phyloP scores from a whole-genome alignment of 768 basidiomycete species.

The Podaxis mareebaensis region DNA sequence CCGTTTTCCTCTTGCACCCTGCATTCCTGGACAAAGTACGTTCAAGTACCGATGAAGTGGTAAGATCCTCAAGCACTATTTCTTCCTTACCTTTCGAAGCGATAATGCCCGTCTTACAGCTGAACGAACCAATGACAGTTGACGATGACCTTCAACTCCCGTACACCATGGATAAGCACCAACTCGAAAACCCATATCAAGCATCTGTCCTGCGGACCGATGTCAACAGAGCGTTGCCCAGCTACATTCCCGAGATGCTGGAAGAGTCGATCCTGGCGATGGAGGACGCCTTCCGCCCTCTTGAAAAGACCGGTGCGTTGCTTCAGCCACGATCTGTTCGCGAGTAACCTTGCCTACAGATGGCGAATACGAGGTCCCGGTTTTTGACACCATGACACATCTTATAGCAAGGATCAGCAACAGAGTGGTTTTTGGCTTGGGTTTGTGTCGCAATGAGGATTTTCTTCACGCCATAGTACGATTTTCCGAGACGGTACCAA shows the following conservation, averaged over 20 bases:
- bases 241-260: constrained; percentile 36
- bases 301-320: constrained; percentile 18
- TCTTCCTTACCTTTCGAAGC: neutral
- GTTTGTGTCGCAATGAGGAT: constrained; percentile 34
- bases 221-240: constrained; percentile 35
- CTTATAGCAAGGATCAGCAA: constrained; percentile 38
- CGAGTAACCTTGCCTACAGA: constrained; percentile 21
- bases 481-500: constrained; percentile 34
- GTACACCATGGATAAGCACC: constrained; percentile 38
- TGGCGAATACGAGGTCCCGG: constrained; percentile 22
- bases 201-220: constrained; percentile 35
- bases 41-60: constrained; percentile 33
- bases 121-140: constrained; percentile 35
- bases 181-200: constrained; percentile 36
- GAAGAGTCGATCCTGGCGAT: constrained; percentile 36
- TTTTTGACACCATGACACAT: constrained; percentile 39
- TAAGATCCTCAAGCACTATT: constrained; percentile 19
- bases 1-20: constrained; percentile 34
- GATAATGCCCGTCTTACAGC: constrained; percentile 22
- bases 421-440: constrained; percentile 37
- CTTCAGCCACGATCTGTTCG: neutral
- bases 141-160: constrained; percentile 37
- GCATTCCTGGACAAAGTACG: constrained; percentile 32
- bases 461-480: constrained; percentile 35
- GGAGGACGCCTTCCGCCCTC: constrained; percentile 26